A percentile compares a stretch with the other conserved stretches of the same genome.
Conservation (phyloP, 192 early-diverging fungal species). For the Coemansia sp. region DNA sequence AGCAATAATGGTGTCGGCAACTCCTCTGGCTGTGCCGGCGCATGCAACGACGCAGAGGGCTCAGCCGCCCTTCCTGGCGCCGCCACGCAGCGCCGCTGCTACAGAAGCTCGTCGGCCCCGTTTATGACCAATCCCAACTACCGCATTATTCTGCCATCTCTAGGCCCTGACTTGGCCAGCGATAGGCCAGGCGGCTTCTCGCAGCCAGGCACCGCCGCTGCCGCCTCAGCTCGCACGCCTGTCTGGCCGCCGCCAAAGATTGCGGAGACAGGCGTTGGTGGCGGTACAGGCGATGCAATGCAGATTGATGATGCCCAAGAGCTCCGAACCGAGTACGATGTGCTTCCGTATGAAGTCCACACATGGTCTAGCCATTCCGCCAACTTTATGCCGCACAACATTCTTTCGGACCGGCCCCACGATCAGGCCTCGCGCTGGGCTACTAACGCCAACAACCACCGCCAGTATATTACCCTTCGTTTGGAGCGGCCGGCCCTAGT, state of each 20-base stretch:
- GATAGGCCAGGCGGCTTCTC: not conserved
- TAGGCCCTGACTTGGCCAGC: not conserved
- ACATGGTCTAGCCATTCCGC: conserved; percentile 82
- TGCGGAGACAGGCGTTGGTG: not conserved
- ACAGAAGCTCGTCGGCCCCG: conserved; percentile 21
- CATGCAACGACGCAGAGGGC: not conserved
- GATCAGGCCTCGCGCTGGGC: conserved; percentile 95
- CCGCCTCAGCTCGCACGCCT: conserved; percentile 8
- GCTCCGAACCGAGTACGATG: conserved; percentile 44
- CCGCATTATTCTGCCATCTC: conserved; percentile 34
- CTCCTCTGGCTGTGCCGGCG: not conserved
- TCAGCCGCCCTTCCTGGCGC: conserved; percentile 6
- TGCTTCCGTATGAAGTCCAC: conserved; percentile 64
- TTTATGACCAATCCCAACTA: conserved; percentile 52
- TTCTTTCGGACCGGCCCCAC: conserved; percentile 75
- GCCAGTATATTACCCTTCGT: conserved; percentile 88
- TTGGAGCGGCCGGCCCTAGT: conserved; percentile 83
- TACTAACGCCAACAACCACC: conserved; percentile 78
- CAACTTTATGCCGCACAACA: conserved; percentile 81
- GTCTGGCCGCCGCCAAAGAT: conserved; percentile 22
- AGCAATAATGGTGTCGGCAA: not conserved
- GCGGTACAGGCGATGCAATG: not conserved
- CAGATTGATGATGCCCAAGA: conserved; percentile 17
- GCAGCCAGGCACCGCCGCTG: not conserved
- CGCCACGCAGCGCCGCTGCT: not conserved